Evolutionary conservation across 2,329 filamentous ascomycete species (phyloP).

Genomic region (Ploettnerulaceae sp.): DNA sequence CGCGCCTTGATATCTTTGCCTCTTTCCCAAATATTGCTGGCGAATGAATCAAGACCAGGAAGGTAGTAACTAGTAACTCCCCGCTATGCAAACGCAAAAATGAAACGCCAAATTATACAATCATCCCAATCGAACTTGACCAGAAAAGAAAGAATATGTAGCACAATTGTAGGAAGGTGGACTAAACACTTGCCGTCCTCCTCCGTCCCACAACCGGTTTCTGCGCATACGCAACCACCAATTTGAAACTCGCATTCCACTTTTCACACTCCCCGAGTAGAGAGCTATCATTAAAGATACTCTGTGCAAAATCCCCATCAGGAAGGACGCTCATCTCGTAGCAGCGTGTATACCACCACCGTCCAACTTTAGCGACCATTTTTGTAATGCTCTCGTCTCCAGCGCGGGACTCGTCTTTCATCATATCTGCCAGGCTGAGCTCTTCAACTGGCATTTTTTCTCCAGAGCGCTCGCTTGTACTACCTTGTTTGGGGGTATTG

Average conservation of each 20-base stretch:
- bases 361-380: slow-evolving; percentile 84
- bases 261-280: slow-evolving; percentile 82
- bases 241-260: slow-evolving; percentile 79
- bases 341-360: slow-evolving; percentile 95
- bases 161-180: background rate
- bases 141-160: background rate
- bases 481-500: slow-evolving; percentile 9
- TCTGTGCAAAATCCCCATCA: slow-evolving; percentile 43
- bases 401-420: slow-evolving; percentile 61
- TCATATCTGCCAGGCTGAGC: slow-evolving; percentile 63
- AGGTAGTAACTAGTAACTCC: background rate
- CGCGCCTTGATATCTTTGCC: slow-evolving; percentile 8
- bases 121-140: too few relatives aligned
- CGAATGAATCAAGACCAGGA: background rate
- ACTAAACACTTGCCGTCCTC: slow-evolving; percentile 29
- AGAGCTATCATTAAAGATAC: slow-evolving; percentile 74
- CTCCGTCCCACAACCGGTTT: slow-evolving; percentile 29
- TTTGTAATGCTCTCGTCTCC: slow-evolving; percentile 85
- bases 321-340: slow-evolving; percentile 66
- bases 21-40: slow-evolving; percentile 1
- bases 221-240: slow-evolving; percentile 77
- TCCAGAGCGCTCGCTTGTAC: slow-evolving; percentile 19
- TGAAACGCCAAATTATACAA: background rate
- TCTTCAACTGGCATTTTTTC: slow-evolving; percentile 39
- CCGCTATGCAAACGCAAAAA: slow-evolving; percentile 1